phyloP scores from a whole-genome alignment of 129 eudicot species.

The Dittrichia graveolens region DNA sequence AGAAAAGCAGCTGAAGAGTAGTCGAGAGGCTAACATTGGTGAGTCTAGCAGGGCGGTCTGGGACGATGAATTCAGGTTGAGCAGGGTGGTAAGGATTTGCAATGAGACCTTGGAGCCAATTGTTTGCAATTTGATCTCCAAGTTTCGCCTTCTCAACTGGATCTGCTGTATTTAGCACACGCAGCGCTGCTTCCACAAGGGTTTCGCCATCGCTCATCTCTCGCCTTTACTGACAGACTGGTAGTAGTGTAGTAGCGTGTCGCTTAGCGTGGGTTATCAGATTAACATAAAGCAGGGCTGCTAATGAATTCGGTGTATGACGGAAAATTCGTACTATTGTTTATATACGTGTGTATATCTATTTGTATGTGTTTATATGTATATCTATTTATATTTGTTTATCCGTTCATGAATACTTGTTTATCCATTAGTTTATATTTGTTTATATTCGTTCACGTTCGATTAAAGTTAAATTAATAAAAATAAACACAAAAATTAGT shows the following conservation, averaged over 20 bases:
- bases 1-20: background rate
- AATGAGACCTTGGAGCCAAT: slow-evolving; percentile 72
- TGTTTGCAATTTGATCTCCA: slow-evolving; percentile 73
- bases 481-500: no score
- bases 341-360: no score
- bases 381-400: no score
- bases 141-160: slow-evolving; percentile 82
- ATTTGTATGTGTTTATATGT: no score
- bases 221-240: slow-evolving; percentile 3
- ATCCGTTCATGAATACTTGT: no score
- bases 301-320: no score
- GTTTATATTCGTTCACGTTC: no score
- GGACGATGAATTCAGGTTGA: slow-evolving; percentile 54
- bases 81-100: slow-evolving; percentile 48
- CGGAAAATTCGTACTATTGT: no score
- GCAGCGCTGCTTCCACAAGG: slow-evolving; percentile 79
- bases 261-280: background rate
- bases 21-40: slow-evolving; percentile 40
- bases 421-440: no score
- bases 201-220: slow-evolving; percentile 55
- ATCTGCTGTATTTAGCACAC: slow-evolving; percentile 73
- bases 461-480: no score
- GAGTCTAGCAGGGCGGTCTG: slow-evolving; percentile 85
- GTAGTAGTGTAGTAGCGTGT: background rate
- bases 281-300: no score